phyloP scores from a whole-genome alignment of 345 rosid genomes.

The Euclidium syriacum region DNA sequence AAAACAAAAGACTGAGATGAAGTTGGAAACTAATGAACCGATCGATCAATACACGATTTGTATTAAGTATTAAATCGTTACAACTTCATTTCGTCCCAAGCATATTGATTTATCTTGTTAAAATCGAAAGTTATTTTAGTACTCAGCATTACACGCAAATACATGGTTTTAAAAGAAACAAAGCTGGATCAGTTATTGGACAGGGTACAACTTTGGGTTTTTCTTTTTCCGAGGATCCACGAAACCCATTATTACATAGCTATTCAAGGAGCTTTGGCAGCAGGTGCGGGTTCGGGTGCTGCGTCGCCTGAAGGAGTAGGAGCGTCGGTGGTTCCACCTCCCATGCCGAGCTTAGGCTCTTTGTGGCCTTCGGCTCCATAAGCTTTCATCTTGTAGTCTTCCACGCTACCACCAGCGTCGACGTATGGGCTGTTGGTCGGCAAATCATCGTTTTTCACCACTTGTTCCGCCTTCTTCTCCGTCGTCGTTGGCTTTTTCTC shows the following conservation, averaged over 20 bases:
- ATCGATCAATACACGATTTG: too few relatives aligned
- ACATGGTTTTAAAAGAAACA: background rate
- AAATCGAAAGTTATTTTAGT: background rate
- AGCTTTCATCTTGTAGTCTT: constrained; percentile 34
- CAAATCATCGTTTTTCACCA: background rate
- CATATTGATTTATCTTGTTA: too few relatives aligned
- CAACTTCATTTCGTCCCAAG: background rate
- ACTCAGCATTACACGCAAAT: background rate
- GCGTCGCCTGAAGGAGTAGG: constrained; percentile 55
- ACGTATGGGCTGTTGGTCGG: constrained; percentile 30
- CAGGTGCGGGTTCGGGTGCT: constrained; percentile 12
- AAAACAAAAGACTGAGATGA: too few relatives aligned
- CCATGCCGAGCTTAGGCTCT: constrained; percentile 47
- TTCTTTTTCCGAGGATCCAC: background rate
- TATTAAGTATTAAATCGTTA: background rate
- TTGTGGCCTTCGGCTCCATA: constrained; percentile 62
- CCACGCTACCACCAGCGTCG: constrained; percentile 17
- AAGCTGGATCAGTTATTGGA: background rate
- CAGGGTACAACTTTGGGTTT: background rate
- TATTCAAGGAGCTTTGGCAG: background rate
- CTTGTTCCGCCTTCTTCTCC: constrained; percentile 1
- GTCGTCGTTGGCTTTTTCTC: constrained; percentile 12
- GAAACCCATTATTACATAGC: background rate
- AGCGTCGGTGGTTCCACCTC: constrained; percentile 67
- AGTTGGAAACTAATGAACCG: too few relatives aligned